phyloP scores from a whole-genome alignment of 768 basidiomycete genomes.

The Boletales sp. region DNA sequence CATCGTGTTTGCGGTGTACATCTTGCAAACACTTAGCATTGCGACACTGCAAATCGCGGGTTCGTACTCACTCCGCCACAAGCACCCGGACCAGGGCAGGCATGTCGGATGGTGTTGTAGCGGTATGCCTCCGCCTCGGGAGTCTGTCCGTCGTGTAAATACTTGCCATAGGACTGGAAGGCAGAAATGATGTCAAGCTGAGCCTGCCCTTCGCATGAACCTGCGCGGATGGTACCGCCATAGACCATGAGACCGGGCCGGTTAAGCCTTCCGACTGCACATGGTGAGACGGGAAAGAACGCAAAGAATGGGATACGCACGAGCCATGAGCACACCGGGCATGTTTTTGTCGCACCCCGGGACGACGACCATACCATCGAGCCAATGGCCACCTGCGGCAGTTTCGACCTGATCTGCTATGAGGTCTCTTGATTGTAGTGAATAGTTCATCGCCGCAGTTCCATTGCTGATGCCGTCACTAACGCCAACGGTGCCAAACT shows the following conservation, averaged over 20 bases:
- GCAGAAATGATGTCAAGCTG: conserved; percentile 95
- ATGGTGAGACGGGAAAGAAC: conserved; percentile 7
- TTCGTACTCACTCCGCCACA: conserved; percentile 86
- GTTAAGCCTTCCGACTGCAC: conserved; percentile 85
- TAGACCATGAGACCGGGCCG: conserved; percentile 98
- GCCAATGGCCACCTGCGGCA: conserved; percentile 94
- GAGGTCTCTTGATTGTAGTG: conserved; percentile 95
- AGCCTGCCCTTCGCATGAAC: conserved; percentile 84
- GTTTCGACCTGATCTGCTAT: conserved; percentile 98
- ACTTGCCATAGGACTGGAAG: conserved; percentile 97
- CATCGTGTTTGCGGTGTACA: conserved; percentile 99
- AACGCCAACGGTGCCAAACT: conserved; percentile 96
- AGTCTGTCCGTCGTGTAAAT: conserved; percentile 85
- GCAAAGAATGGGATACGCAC: conserved; percentile 44
- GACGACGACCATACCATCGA: conserved; percentile 96
- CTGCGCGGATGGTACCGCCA: conserved; percentile 91
- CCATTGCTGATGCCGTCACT: conserved; percentile 99
- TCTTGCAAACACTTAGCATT: conserved; percentile 43
- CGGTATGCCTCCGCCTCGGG: conserved; percentile 77
- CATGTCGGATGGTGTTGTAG: conserved; percentile 83
- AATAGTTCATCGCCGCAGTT: conserved; percentile 88
- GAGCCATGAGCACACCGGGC: conserved; percentile 98
- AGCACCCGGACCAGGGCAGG: conserved; percentile 96
- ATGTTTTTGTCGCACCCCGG: conserved; percentile 99
- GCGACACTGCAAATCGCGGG: not conserved